phyloP scores from a whole-genome alignment of 1,139 yeast genomes.

The Yamadazyma buinensis region DNA sequence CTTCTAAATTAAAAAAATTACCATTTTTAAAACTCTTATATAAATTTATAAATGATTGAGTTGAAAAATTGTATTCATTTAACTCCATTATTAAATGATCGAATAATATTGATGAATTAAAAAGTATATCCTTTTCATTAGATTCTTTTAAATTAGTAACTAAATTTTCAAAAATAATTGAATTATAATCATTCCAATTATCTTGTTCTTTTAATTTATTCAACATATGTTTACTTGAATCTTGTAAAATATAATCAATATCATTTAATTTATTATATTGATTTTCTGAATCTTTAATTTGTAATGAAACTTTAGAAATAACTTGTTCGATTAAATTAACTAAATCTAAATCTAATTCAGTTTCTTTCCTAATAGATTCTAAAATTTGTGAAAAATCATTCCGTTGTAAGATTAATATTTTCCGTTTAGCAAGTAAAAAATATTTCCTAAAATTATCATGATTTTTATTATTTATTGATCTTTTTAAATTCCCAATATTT shows the following conservation, averaged over 20 bases:
- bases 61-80: slow-evolving; percentile 19
- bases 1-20: slow-evolving; percentile 5
- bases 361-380: slow-evolving; percentile 4
- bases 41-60: slow-evolving; percentile 14
- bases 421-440: slow-evolving; percentile 56
- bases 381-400: slow-evolving; percentile 32
- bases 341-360: slow-evolving; percentile 9
- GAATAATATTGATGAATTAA: slow-evolving; percentile 50
- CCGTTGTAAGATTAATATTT: slow-evolving; percentile 44
- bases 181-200: slow-evolving; percentile 49
- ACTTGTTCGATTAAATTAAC: slow-evolving; percentile 24
- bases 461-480: slow-evolving; percentile 35
- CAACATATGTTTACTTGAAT: slow-evolving; percentile 40
- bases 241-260: slow-evolving; percentile 45
- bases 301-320: slow-evolving; percentile 28
- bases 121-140: slow-evolving; percentile 50
- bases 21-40: slow-evolving; percentile 8
- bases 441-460: slow-evolving; percentile 46
- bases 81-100: slow-evolving; percentile 35
- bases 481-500: slow-evolving; percentile 34
- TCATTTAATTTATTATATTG: slow-evolving; percentile 49
- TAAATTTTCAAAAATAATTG: slow-evolving; percentile 35
- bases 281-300: slow-evolving; percentile 48
- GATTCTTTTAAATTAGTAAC: slow-evolving; percentile 41
- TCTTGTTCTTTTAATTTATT: slow-evolving; percentile 48